A percentile compares a stretch with the other conserved stretches of the same genome.
Conservation (phyloP, 1,284 basidiomycete genomes). For the Papiliotrema nemorosa region DNA sequence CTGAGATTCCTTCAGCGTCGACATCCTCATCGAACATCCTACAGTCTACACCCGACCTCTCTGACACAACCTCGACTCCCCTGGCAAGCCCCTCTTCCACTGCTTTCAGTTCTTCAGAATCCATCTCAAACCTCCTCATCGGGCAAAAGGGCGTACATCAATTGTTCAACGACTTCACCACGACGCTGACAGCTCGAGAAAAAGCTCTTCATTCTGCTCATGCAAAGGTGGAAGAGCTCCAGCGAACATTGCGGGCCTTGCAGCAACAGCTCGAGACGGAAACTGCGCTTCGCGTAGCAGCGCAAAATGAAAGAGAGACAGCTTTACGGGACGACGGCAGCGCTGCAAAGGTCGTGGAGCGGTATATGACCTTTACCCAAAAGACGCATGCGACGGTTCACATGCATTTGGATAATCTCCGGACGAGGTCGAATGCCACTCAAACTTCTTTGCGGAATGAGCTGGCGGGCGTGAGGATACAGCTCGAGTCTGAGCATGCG, state of each 20-base stretch:
- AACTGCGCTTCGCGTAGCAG: conserved; percentile 50
- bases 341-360: conserved; percentile 77
- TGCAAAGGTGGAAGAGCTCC: conserved; percentile 71
- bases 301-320: conserved; percentile 59
- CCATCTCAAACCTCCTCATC: conserved; percentile 44
- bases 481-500: conserved; percentile 24
- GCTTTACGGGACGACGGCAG: conserved; percentile 66
- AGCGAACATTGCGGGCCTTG: conserved; percentile 55
- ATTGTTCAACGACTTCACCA: conserved; percentile 45
- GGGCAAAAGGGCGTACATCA: conserved; percentile 46
- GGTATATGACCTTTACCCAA: conserved; percentile 90
- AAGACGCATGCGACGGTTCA: conserved; percentile 68
- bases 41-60: conserved; percentile 15
- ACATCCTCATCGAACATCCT: conserved; percentile 14
- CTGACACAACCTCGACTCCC: not conserved
- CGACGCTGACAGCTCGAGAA: conserved; percentile 33
- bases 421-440: conserved; percentile 62
- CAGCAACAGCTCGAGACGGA: conserved; percentile 63
- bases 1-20: conserved; percentile 19
- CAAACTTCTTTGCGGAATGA: conserved; percentile 56
- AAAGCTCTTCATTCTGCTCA: conserved; percentile 68
- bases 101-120: conserved; percentile 22
- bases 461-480: conserved; percentile 16
- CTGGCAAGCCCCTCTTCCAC: conserved; percentile 4
- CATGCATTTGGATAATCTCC: conserved; percentile 57